Conservation (phyloP, 1,284 basidiomycete species). For the Pascua sp. region DNA sequence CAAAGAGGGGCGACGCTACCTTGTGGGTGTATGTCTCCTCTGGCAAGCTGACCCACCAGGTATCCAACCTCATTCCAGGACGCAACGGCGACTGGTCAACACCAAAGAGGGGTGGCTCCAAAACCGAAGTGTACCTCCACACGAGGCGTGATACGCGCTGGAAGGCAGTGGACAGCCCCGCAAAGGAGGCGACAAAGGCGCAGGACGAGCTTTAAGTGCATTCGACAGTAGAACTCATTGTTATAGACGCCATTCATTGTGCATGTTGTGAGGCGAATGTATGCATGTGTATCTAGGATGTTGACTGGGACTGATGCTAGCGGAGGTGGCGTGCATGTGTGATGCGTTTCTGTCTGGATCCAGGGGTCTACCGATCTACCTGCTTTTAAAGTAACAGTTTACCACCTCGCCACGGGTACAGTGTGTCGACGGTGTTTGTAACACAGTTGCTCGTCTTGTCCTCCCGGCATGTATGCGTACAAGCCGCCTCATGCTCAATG, state of each 20-base stretch:
- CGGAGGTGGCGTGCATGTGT: not conserved
- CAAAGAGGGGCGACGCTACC: slow-evolving; percentile 64
- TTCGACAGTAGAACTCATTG: not conserved
- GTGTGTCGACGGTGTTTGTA: too few species aligned
- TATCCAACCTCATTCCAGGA: slow-evolving; percentile 63
- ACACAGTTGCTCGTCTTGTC: too few species aligned
- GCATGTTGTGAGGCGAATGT: not conserved
- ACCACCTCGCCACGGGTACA: too few species aligned
- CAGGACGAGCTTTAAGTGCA: not conserved
- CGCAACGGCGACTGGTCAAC: slow-evolving; percentile 62
- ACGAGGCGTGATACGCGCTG: slow-evolving; percentile 63
- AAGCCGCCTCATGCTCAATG: too few species aligned
- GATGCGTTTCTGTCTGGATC: not conserved
- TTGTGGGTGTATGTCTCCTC: slow-evolving; percentile 48
- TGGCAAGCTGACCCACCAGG: slow-evolving; percentile 41
- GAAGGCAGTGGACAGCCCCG: slow-evolving; percentile 31
- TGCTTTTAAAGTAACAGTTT: not conserved
- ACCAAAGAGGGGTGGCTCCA: slow-evolving; percentile 31
- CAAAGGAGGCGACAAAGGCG: not conserved
- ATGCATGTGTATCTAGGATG: too few species aligned
- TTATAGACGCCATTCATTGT: not conserved
- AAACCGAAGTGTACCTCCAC: slow-evolving; percentile 62
- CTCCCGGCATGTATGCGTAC: too few species aligned
- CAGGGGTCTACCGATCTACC: not conserved
- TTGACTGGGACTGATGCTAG: too few species aligned